These are phyloP conservation scores for Geopyxis carbonaria DNA, from an alignment of 495 filamentous ascomycete genomes.

Conservation along the genomic window DNA sequence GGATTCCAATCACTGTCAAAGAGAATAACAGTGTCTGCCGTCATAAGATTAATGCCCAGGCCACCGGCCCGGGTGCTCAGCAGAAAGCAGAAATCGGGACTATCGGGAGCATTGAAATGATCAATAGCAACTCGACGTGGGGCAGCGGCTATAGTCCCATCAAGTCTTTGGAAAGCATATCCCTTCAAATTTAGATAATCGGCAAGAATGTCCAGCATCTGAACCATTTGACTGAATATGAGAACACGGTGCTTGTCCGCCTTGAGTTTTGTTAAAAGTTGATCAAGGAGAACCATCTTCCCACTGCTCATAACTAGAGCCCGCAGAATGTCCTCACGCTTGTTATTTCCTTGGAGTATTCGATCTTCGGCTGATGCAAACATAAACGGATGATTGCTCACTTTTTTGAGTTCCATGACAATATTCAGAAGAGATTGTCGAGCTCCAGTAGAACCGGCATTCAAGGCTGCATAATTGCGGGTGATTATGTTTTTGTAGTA, in stretches of 20 bases:
- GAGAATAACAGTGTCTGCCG: constrained; percentile 90
- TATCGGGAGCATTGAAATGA: constrained; percentile 89
- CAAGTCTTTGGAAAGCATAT: constrained; percentile 81
- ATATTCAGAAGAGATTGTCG: constrained; percentile 96
- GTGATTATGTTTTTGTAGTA: constrained; percentile 99
- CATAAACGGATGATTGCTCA: constrained; percentile 96
- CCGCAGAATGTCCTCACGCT: constrained; percentile 75
- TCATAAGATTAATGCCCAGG: constrained; percentile 96
- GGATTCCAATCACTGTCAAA: constrained; percentile 99
- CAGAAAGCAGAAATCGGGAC: constrained; percentile 89
- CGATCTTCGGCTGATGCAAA: constrained; percentile 83
- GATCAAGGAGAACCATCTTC: constrained; percentile 98
- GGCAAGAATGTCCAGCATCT: constrained; percentile 88
- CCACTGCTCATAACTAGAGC: constrained; percentile 88
- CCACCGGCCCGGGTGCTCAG: constrained; percentile 91
- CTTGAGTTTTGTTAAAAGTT: constrained; percentile 76
- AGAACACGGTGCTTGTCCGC: constrained; percentile 84
- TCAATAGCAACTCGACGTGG: constrained; percentile 83
- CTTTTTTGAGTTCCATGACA: constrained; percentile 99
- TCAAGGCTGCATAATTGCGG: constrained; percentile 85
- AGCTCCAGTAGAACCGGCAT: constrained; percentile 68
- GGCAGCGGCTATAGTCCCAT: constrained; percentile 79
- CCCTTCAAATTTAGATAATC: constrained; percentile 83
- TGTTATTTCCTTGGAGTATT: constrained; percentile 54
- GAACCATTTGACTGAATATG: constrained; percentile 99